Evolutionary conservation across 768 basidiomycete species (phyloP), one percentile per base, ranked within the genome.

Genomic region (Leucocoprinus leucothites): DNA sequence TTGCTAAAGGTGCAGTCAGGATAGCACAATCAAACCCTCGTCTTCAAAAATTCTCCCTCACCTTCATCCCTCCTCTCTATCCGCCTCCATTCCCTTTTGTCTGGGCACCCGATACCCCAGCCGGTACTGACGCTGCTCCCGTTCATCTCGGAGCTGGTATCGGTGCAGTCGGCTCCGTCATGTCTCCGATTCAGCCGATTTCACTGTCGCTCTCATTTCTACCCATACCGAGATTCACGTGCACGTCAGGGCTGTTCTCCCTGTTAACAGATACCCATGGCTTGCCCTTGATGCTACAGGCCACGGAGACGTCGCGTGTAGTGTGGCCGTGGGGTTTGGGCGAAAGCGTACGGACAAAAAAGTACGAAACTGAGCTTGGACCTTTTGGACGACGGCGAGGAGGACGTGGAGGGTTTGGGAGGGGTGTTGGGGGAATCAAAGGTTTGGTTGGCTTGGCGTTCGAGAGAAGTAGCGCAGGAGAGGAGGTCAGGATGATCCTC

Each of bases 11-110:
- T 51, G 87, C 86, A 13, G 70, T 75, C 3, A 81, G 80, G 31
- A 81, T 91, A 55, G 86, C 86, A 13, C 80, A 71, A 57, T 71
- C 74, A 26, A 87, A 87, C 60, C 89, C 89, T 0, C 85, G 85
- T 24, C 73, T 91, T n/a, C 68, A 73, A 21, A 69, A 74, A 19
- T 90, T 90, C 69, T 75, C 76, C 11, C 75, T 91, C 49, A 79
- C 82, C 1, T 88, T 87, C 69, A 79, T 90, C 47, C 79, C 85
- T 0, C 75, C 75, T 4, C 62, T 72, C 14, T 75, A 78, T 60
- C 79, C 81, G 7, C 73, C 83, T 25, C 73, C 79, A 3, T 71
- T 82, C 13, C 77, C 79, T 11, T 75, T 73, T 61, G 26, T 46
- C 13, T 55, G 53, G 53, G 46, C 43, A 13, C 38, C 46, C 1